phyloP scores from a whole-genome alignment of 192 early-diverging fungal genomes.

The Coemansia sp. region DNA sequence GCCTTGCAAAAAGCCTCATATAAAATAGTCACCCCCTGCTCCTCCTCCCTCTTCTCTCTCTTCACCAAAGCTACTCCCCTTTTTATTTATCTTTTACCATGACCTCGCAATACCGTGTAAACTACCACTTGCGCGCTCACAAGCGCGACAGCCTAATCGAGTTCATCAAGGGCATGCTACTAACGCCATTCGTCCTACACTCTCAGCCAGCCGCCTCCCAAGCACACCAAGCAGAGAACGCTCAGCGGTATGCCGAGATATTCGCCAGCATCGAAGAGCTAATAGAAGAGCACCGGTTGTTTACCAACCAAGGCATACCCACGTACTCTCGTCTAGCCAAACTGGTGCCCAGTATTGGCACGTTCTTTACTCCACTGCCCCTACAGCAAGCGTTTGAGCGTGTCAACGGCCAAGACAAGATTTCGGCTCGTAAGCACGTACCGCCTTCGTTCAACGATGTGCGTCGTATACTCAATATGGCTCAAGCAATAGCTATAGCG shows the following conservation, averaged over 20 bases:
- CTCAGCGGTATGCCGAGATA: conserved; percentile 76
- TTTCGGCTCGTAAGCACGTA: conserved; percentile 77
- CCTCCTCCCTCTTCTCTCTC: background rate
- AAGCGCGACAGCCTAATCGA: conserved; percentile 90
- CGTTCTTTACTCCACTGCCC: conserved; percentile 84
- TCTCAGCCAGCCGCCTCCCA: conserved; percentile 43
- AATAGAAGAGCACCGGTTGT: conserved; percentile 63
- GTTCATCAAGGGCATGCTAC: conserved; percentile 87
- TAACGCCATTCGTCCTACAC: conserved; percentile 86
- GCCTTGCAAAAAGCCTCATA: background rate
- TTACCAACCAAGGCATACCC: conserved; percentile 19
- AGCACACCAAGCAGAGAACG: conserved; percentile 45
- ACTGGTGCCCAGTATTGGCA: conserved; percentile 77
- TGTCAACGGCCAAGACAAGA: conserved; percentile 67
- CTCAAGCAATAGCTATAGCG: conserved; percentile 81
- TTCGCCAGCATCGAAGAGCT: conserved; percentile 77
- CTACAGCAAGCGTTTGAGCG: conserved; percentile 68
- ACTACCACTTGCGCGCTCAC: conserved; percentile 68
- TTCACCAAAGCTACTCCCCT: background rate
- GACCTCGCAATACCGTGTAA: conserved; percentile 55
- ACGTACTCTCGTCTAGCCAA: conserved; percentile 73
- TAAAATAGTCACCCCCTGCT: background rate
- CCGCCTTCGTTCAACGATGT: conserved; percentile 94
- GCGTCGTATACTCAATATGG: conserved; percentile 83
- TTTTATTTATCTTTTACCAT: conserved; percentile 12